Conservation (phyloP, 1,139 yeast genomes). For the Hansenula lynferdii region DNA sequence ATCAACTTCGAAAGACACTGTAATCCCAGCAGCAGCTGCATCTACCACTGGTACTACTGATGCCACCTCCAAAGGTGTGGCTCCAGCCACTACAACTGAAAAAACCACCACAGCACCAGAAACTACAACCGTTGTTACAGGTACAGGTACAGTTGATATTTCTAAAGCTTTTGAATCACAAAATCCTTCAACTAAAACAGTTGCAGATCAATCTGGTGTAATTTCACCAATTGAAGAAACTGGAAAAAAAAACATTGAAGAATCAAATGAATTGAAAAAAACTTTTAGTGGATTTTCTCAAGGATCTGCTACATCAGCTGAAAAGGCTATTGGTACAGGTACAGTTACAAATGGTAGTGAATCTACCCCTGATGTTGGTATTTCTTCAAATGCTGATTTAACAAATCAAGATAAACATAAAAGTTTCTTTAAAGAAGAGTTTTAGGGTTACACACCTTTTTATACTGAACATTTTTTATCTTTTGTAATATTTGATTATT, state of each 20-base stretch:
- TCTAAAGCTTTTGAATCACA: not conserved
- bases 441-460: not conserved
- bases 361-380: slow-evolving; percentile 2
- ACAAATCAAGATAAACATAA: slow-evolving; percentile 12
- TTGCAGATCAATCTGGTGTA: slow-evolving; percentile 8
- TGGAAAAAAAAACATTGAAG: slow-evolving; percentile 11
- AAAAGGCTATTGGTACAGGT: not conserved
- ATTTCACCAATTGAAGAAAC: not conserved
- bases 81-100: slow-evolving; percentile 10
- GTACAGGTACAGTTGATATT: slow-evolving; percentile 1
- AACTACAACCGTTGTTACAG: slow-evolving; percentile 5
- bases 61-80: slow-evolving; percentile 1
- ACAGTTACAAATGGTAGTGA: slow-evolving; percentile 4
- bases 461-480: too few relatives aligned
- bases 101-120: too few relatives aligned
- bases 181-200: slow-evolving; percentile 7
- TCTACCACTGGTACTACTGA: slow-evolving; percentile 1
- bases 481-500: too few relatives aligned
- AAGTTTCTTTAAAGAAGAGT: slow-evolving; percentile 21
- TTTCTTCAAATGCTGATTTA: not conserved
- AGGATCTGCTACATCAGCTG: slow-evolving; percentile 21
- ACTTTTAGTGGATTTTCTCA: slow-evolving; percentile 37
- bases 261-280: slow-evolving; percentile 23
- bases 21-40: not conserved
- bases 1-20: not conserved